phyloP scores from a whole-genome alignment of 371 early-diverging fungal species.

The Encephalitozoon cuniculi region DNA sequence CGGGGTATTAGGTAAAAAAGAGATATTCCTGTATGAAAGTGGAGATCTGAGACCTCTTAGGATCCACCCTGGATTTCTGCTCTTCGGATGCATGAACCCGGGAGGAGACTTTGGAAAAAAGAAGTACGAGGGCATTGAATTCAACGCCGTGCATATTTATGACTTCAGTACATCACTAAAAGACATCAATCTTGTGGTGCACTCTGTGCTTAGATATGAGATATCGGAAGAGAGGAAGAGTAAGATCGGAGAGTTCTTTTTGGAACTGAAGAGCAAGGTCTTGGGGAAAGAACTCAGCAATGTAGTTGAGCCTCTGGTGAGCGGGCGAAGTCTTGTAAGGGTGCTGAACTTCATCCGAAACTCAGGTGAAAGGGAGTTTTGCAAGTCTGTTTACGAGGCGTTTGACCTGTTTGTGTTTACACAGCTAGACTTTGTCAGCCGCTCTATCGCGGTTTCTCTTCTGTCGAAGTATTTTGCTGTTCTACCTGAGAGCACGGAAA shows the following conservation, averaged over 20 bases:
- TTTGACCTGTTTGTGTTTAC: constrained; percentile 85
- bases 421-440: constrained; percentile 54
- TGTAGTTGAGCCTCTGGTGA: constrained; percentile 75
- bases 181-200: constrained; percentile 73
- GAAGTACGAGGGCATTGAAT: constrained; percentile 61
- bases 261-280: constrained; percentile 67
- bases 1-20: constrained; percentile 64
- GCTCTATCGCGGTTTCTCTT: constrained; percentile 3
- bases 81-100: constrained; percentile 99
- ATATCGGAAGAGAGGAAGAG: constrained; percentile 58
- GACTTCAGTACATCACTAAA: constrained; percentile 57
- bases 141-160: constrained; percentile 33
- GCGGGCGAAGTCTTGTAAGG: constrained; percentile 81
- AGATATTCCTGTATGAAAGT: constrained; percentile 25
- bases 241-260: constrained; percentile 65
- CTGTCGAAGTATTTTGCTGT: constrained; percentile 63
- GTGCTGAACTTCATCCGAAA: constrained; percentile 67
- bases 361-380: constrained; percentile 67
- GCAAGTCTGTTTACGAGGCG: constrained; percentile 77
- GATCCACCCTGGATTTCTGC: constrained; percentile 81
- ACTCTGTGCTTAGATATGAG: constrained; percentile 63
- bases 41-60: constrained; percentile 2
- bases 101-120: constrained; percentile 90
- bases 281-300: constrained; percentile 71
- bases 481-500: constrained; percentile 65